These are phyloP conservation scores for Glomus cerebriforme DNA, from an alignment of 192 early-diverging fungal species.

Conservation along the genomic window DNA sequence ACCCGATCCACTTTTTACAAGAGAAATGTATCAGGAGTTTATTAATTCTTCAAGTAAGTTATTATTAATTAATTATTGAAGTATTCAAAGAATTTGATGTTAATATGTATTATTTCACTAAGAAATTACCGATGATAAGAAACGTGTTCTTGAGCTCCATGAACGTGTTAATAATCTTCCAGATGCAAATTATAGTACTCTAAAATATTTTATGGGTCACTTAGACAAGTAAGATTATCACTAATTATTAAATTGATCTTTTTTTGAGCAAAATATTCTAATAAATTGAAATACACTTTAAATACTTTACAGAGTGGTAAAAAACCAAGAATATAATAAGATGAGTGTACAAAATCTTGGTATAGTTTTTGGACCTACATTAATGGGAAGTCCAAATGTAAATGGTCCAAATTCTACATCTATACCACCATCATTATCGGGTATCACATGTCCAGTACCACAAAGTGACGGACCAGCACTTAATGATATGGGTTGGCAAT, in stretches of 20 bases:
- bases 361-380: constrained; percentile 92
- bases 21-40: constrained; percentile 62
- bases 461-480: neutral
- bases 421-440: too few relatives aligned
- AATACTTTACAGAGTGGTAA: constrained; percentile 61
- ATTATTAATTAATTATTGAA: constrained; percentile 6
- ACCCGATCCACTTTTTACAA: constrained; percentile 85
- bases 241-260: neutral
- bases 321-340: constrained; percentile 77
- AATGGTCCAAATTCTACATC: neutral
- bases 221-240: constrained; percentile 63
- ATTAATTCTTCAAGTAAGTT: constrained; percentile 71
- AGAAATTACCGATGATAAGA: constrained; percentile 66
- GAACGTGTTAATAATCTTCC: constrained; percentile 74
- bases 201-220: constrained; percentile 80
- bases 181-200: constrained; percentile 81
- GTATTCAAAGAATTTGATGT: neutral
- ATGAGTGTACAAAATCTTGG: constrained; percentile 87
- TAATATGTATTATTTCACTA: neutral
- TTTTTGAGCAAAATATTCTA: neutral
- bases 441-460: neutral
- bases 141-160: constrained; percentile 68
- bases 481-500: constrained; percentile 60
- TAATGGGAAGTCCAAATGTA: constrained; percentile 45
- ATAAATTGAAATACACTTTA: neutral